These are phyloP conservation scores for Dovyalis caffra DNA, from an alignment of 345 rosid species.

Conservation along the genomic window DNA sequence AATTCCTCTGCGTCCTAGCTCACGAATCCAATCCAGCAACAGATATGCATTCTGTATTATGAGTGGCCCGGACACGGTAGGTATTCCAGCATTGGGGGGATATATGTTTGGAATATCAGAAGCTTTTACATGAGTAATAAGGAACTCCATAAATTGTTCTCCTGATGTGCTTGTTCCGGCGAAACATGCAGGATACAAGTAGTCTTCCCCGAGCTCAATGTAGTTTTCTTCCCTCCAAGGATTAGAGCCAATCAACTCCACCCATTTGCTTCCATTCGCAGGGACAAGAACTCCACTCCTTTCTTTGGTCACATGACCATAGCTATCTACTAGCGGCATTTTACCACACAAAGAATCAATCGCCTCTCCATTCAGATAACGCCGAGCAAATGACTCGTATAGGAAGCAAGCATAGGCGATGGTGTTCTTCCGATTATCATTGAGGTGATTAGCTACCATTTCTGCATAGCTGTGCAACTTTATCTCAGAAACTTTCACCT, in stretches of 20 bases:
- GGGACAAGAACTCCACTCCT: constrained; percentile 56
- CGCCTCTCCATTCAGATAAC: constrained; percentile 18
- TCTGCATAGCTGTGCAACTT: constrained; percentile 36
- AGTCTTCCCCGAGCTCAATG: constrained; percentile 54
- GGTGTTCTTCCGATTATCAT: constrained; percentile 31
- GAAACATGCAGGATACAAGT: constrained; percentile 32
- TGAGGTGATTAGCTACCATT: constrained; percentile 17
- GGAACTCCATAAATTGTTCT: constrained; percentile 38
- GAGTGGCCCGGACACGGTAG: constrained; percentile 50
- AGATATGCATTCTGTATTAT: constrained; percentile 46
- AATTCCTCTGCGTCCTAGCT: background rate
- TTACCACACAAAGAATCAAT: constrained; percentile 28
- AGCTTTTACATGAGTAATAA: constrained; percentile 31
- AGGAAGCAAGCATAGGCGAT: constrained; percentile 57
- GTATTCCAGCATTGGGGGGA: constrained; percentile 57
- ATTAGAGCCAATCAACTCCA: constrained; percentile 42
- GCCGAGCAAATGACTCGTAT: constrained; percentile 33
- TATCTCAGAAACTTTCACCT: constrained; percentile 6
- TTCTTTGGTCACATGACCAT: constrained; percentile 28
- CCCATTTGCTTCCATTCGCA: constrained; percentile 66
- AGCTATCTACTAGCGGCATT: constrained; percentile 61
- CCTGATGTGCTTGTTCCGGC: constrained; percentile 37
- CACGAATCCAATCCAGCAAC: constrained; percentile 53
- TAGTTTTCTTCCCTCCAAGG: constrained; percentile 49
- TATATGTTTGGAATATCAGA: constrained; percentile 48